A percentile compares a stretch with the other conserved stretches of the same genome.
Evolutionary conservation across 2,329 filamentous ascomycete species (phyloP).

Genomic region (Ophiostoma ips): DNA sequence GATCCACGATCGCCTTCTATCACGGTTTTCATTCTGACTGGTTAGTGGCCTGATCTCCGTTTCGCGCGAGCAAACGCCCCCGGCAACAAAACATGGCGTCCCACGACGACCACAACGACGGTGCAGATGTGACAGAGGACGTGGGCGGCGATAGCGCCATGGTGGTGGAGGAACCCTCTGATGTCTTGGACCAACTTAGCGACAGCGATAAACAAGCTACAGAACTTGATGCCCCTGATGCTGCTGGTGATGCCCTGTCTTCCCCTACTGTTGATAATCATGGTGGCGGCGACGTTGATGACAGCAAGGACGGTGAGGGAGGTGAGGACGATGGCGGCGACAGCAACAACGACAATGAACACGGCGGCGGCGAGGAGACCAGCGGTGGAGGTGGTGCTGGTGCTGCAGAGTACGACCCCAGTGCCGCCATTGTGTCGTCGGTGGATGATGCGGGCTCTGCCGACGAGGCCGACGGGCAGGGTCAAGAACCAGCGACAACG

Average conservation of each 20-base stretch:
- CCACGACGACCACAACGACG: constrained; percentile 10
- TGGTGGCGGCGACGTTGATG: constrained; percentile 32
- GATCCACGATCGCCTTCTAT: not conserved
- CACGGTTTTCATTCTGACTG: no score
- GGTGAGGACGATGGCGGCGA: constrained; percentile 15
- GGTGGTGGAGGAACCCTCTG: constrained; percentile 37
- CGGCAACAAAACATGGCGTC: constrained; percentile 16
- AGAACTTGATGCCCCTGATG: constrained; percentile 31
- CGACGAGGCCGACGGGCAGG: not conserved
- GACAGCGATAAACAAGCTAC: constrained; percentile 40
- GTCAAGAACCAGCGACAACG: no score
- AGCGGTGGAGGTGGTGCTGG: not conserved
- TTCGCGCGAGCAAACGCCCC: no score
- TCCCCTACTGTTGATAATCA: constrained; percentile 19
- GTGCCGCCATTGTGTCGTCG: not conserved
- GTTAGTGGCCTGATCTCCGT: no score
- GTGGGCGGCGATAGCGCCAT: constrained; percentile 32
- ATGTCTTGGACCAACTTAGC: constrained; percentile 36
- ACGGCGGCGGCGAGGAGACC: not conserved
- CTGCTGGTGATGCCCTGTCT: constrained; percentile 33
- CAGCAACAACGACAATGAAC: not conserved
- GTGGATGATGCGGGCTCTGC: not conserved
- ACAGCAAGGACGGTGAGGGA: constrained; percentile 41
- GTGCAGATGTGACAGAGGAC: constrained; percentile 14
- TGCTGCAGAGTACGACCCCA: not conserved